Evolutionary conservation across 495 filamentous ascomycete species (phyloP).

Genomic region (Venustampulla echinocandica): DNA sequence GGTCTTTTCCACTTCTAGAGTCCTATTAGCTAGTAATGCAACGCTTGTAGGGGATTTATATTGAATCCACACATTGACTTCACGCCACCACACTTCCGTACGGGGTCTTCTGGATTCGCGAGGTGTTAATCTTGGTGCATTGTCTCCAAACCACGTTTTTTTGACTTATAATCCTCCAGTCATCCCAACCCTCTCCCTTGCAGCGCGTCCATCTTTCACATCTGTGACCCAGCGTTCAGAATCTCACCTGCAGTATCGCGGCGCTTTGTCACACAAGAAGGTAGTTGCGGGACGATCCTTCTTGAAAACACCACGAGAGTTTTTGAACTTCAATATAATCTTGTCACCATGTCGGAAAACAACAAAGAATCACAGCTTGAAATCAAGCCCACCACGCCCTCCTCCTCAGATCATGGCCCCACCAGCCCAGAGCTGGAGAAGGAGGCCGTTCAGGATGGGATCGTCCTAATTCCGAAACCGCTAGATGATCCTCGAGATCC

Average conservation of each 20-base stretch:
- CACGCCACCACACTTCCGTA: background rate
- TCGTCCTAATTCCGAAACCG: conserved; percentile 1
- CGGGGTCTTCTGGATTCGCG: background rate
- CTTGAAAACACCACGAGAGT: background rate
- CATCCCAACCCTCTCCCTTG: background rate
- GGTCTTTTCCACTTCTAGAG: background rate
- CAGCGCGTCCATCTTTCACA: background rate
- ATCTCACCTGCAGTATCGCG: background rate
- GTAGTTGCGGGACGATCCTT: background rate
- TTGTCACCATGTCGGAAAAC: background rate
- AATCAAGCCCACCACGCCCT: background rate
- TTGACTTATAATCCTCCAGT: background rate
- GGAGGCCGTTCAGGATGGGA: background rate
- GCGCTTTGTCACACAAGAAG: background rate
- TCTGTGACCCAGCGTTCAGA: background rate
- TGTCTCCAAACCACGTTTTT: background rate
- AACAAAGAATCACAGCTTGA: background rate
- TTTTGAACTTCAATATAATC: background rate
- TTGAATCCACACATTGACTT: too few relatives aligned
- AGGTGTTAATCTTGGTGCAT: background rate
- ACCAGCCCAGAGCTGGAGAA: background rate
- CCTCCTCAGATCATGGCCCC: background rate
- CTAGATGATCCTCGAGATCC: conserved; percentile 5
- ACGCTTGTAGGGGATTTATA: conserved; percentile 1
- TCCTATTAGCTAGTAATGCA: background rate